Evolutionary conservation across 345 rosid species (phyloP).

Genomic region (Salix viminalis): DNA sequence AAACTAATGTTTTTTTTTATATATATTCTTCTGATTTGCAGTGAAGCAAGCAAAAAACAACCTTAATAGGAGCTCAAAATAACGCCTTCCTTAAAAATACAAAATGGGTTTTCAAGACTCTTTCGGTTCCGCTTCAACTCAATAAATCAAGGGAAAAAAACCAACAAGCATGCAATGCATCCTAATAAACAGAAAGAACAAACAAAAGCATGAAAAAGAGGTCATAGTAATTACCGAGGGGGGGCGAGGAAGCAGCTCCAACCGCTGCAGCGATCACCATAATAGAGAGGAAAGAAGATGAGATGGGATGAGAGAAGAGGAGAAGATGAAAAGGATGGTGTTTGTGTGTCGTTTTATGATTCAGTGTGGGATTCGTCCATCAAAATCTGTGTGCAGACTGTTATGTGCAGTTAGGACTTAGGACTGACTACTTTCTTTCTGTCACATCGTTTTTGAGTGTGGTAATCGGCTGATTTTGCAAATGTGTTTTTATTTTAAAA

Average conservation of each 20-base stretch:
- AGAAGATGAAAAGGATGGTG: neutral
- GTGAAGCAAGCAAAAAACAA: neutral
- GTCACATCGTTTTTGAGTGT: no score
- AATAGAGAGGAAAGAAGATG: slow-evolving; percentile 9
- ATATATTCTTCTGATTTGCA: neutral
- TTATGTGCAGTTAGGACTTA: neutral
- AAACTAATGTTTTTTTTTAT: neutral
- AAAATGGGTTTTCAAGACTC: neutral
- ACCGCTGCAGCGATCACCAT: slow-evolving; percentile 59
- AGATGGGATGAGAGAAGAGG: neutral
- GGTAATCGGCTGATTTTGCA: no score
- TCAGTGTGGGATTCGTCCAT: slow-evolving; percentile 6
- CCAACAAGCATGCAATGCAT: neutral
- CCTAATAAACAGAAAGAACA: neutral
- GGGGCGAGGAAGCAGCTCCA: slow-evolving; percentile 51
- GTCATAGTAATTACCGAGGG: slow-evolving; percentile 39
- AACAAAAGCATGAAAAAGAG: neutral
- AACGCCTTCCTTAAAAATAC: neutral
- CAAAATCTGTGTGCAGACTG: neutral
- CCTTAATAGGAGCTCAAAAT: neutral
- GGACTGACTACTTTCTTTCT: no score
- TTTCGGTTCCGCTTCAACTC: neutral
- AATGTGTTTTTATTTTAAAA: no score
- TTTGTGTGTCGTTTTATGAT: neutral
- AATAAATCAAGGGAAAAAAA: neutral